Evolutionary conservation across 805 yeast species (phyloP), one percentile per base, ranked within the genome.

Genomic region (Ogataea ganodermae): DNA sequence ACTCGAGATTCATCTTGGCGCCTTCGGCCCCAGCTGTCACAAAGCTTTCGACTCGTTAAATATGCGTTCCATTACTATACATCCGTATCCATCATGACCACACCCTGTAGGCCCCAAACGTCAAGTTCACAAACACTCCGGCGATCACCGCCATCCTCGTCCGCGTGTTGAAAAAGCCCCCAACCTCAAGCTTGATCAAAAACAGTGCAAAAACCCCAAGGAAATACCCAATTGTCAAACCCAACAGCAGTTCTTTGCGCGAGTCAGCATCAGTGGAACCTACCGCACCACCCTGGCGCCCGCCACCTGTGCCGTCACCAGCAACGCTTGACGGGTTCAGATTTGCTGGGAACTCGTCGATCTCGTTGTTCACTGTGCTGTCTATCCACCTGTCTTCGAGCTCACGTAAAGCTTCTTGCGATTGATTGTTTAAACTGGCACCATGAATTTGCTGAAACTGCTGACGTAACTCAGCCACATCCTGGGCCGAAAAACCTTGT

Each of bases 311-410:
- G 9, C 44, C 49, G 3, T 45, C 48, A 4, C 48, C 49, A 4
- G 41, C 38, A n/a, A 42, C 27, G 28, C 36, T 28, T 3, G 38
- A 31, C 4, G 53, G 27, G 20, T 51, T 52, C 22, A 62, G 35
- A 32, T 61, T 67, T 13, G 77, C 69, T 28, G 73, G 72, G 32
- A 74, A 72, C 41, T 71, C 76, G 42, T 72, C 78, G 44, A 74
- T 75, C 45, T 73, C 76, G 44, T 75, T 78, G 46, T 76, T 76
- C 4, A 79, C 86, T 0, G 89, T 85, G 40, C 84, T 81, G 55
- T 89, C 94, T 51, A 89, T 86, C 96, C 96, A 90, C 47, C 88
- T 74, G 55, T 89, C 96, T 61, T 89, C 96, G 48, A 89, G 64
- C 53, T 83, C 84, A 42, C 89, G 63, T 1, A 83, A 65, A 48